A percentile compares a stretch with the other conserved stretches of the same genome.
Conservation (phyloP, 768 basidiomycete species). For the Fibroporia radiculosa region DNA sequence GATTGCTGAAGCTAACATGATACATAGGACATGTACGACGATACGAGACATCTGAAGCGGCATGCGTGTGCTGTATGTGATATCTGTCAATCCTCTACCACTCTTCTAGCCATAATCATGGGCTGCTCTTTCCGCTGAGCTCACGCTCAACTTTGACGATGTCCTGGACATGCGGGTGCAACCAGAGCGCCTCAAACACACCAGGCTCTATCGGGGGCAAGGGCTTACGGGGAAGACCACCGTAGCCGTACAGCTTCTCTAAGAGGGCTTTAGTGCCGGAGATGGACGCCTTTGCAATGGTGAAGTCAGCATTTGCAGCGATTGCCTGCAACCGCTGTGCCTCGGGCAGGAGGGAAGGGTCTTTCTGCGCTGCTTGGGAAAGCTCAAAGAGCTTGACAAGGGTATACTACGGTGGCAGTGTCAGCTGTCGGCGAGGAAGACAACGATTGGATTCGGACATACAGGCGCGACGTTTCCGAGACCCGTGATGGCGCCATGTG, state of each 20-base stretch:
- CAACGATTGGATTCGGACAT: conserved; percentile 12
- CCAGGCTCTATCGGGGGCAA: conserved; percentile 55
- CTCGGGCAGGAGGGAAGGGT: conserved; percentile 52
- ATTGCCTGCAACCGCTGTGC: conserved; percentile 75
- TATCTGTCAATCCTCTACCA: too few species aligned
- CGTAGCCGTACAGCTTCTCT: conserved; percentile 72
- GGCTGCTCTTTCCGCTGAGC: conserved; percentile 34
- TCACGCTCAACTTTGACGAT: conserved; percentile 58
- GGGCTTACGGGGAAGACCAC: conserved; percentile 72
- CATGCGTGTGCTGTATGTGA: too few species aligned
- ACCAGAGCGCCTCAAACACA: conserved; percentile 57
- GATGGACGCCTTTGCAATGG: conserved; percentile 69
- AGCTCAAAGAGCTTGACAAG: conserved; percentile 55
- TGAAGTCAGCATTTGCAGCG: conserved; percentile 72
- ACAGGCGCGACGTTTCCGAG: conserved; percentile 81
- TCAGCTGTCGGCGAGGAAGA: neutral
- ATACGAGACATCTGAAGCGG: too few species aligned
- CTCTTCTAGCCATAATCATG: too few species aligned
- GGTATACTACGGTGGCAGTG: conserved; percentile 36
- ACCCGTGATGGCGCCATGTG: conserved; percentile 86
- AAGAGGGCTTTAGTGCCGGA: conserved; percentile 79
- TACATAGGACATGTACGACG: too few species aligned
- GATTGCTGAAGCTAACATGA: too few species aligned
- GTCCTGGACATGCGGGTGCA: conserved; percentile 64
- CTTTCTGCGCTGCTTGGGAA: conserved; percentile 45